Evolutionary conservation across 169 alveolate genomes (phyloP), one percentile per base, ranked within the genome.

Genomic region (Cryptosporidium andersoni): DNA sequence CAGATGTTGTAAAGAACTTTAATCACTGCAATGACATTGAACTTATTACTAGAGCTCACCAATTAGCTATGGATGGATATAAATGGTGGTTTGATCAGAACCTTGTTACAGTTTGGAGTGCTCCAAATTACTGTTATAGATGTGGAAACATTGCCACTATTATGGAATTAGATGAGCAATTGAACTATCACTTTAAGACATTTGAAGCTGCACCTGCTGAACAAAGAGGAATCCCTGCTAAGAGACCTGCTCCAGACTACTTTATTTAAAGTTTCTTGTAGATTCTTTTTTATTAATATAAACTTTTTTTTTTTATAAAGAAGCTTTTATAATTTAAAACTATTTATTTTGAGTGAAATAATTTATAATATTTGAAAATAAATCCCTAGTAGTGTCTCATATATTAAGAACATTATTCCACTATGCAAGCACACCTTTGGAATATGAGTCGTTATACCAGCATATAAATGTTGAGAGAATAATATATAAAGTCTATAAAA

Each of bases 21-120:
- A 94, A 96, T 91, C 95, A 96, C 68, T 91, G 93, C 56, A 98
- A 98, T 91, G 96, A 96, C 74, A 94, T 98, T 62, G 95, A 94
- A 55, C 90, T 97, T 65, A 98, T 98, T 81, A 98, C 99, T n/a
- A 91, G 99, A 81, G 99, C 99, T 9, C 99, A 98, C 90, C 99
- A 98, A 89, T 95, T 98, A 66, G 99, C 98, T 53, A 98, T 98
- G 99, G 99, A 98, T 64, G 99, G 99, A 51, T 98, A 95, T 92
- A 95, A 96, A 92, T 95, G 97, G 95, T 91, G 95, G 95, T 92
- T 91, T 80, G 88, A 80, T 11, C 88, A 81, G 88, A 90, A 82
- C 49, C 88, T 92, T n/a, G 95, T 92, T 42, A 92, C 94, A 6
- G 98, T 97, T 60, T 97, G 99, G 98, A 93, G 97, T 47, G 99